phyloP scores from a whole-genome alignment of 2,329 filamentous ascomycete genomes.

The Colletotrichum liaoningense region DNA sequence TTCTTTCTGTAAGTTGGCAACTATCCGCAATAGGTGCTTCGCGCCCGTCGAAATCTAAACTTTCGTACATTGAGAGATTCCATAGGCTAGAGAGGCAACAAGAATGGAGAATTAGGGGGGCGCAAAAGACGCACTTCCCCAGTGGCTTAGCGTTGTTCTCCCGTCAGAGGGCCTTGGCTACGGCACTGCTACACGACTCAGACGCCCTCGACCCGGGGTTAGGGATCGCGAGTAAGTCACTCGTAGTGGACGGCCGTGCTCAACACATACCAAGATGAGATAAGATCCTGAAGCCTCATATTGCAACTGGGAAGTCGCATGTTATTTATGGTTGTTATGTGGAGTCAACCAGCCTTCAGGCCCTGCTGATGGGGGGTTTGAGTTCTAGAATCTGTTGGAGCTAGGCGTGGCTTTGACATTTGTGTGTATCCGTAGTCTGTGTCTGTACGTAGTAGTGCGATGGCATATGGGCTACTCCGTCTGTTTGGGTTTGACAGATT shows the following conservation, averaged over 20 bases:
- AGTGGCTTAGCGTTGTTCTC: neutral
- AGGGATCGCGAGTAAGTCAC: neutral
- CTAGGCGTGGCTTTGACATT: neutral
- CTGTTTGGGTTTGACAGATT: neutral
- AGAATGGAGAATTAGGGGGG: neutral
- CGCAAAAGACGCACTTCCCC: neutral
- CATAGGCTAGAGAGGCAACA: neutral
- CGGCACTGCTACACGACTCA: neutral
- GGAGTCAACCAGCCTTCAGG: neutral
- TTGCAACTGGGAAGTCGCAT: neutral
- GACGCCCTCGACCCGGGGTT: neutral
- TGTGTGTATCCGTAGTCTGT: neutral
- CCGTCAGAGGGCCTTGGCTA: neutral
- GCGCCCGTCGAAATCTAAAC: neutral
- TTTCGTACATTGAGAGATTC: neutral
- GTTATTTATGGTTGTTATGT: neutral
- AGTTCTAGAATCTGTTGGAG: neutral
- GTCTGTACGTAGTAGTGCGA: neutral
- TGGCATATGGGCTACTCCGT: neutral
- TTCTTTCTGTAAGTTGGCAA: neutral
- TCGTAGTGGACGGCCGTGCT: neutral
- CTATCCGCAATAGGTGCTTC: neutral
- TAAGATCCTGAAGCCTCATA: neutral
- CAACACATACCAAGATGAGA: too few relatives aligned
- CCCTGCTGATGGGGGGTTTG: neutral